Evolutionary conservation across 2,329 filamentous ascomycete species (phyloP), one percentile per base, ranked within the genome.

Genomic region (Epichloe sp.): DNA sequence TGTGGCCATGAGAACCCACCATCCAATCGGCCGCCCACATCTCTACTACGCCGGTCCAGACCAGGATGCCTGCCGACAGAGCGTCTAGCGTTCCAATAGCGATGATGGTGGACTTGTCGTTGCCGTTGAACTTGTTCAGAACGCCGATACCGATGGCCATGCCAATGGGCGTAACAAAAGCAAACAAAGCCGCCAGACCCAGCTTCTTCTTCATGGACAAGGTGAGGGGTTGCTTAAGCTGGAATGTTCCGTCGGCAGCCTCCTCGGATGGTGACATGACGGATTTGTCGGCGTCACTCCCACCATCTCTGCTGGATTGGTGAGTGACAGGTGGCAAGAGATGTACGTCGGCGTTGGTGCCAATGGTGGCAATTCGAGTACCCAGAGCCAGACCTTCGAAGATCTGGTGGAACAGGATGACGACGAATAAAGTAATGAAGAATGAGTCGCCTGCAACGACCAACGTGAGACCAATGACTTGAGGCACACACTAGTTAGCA

Each of bases 111-210:
- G 73, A 72, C 3, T 73, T 76, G 57, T 86, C 77, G 58, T 86
- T 88, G 4, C 84, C 85, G 58, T 90, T 89, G 68, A 88, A 89
- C 8, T 72, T 63, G 38, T 82, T 68, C 31, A 89, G 66, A 3
- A 86, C 83, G 3, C 83, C 84, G 36, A 88, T 81, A 1, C 86
- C 86, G 53, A 91, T 88, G 0, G 81, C 84, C 85, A 90, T 90
- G 11, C 86, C 86, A 34, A 88, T 69, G 0, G 86, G 86, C 0
- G 86, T 90, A 50, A 87, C 80, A 26, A 88, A 68, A 0, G 83
- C 77, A 58, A 88, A 90, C 0, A 75, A 72, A 1, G 65, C 57
- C 0, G 77, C 84, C 68, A 90, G 80, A 12, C 79, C 54, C 3
- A 81, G 65, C 61, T 88, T 85, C 54, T 72, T 71, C 53, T 57